Percentiles rank a stretch among this genome's conserved stretches.
Evolutionary conservation across 306 rosid genomes (phyloP).

Genomic region (Quercus ilex): DNA sequence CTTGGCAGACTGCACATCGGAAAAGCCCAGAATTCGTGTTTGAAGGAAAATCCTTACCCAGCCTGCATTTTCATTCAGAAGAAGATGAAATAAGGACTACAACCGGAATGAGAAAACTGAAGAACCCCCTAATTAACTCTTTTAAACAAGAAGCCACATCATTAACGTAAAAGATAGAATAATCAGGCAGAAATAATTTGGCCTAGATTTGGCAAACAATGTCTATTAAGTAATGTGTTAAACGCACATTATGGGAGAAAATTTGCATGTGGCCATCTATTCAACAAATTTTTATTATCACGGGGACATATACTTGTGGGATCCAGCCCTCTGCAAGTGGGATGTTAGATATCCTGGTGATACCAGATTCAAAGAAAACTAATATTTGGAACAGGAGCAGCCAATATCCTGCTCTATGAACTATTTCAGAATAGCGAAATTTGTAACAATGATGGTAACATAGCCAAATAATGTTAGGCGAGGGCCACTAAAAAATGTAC

Average conservation of each 20-base stretch:
- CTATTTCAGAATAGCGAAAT: not conserved
- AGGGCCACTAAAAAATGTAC: constrained; percentile 21
- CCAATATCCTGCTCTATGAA: not conserved
- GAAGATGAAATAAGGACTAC: constrained; percentile 6
- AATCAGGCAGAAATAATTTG: not conserved
- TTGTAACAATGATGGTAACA: not conserved
- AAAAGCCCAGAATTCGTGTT: constrained; percentile 65
- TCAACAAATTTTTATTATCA: not conserved
- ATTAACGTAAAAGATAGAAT: too few relatives aligned
- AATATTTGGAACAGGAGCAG: not conserved
- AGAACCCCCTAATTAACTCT: not conserved
- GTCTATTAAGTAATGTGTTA: not conserved
- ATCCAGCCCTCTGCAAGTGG: too few relatives aligned
- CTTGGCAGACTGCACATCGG: constrained; percentile 96
- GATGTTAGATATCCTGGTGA: too few relatives aligned
- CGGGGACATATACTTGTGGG: too few relatives aligned
- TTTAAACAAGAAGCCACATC: not conserved
- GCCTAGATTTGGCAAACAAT: not conserved
- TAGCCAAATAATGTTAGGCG: not conserved
- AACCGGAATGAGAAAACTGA: not conserved
- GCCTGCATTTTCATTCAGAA: constrained; percentile 55
- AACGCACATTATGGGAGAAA: not conserved
- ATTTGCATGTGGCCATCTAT: not conserved
- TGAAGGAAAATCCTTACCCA: constrained; percentile 74
- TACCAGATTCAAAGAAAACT: not conserved